phyloP scores from a whole-genome alignment of 805 yeast species.

The Metschnikowia santaceciliae region DNA sequence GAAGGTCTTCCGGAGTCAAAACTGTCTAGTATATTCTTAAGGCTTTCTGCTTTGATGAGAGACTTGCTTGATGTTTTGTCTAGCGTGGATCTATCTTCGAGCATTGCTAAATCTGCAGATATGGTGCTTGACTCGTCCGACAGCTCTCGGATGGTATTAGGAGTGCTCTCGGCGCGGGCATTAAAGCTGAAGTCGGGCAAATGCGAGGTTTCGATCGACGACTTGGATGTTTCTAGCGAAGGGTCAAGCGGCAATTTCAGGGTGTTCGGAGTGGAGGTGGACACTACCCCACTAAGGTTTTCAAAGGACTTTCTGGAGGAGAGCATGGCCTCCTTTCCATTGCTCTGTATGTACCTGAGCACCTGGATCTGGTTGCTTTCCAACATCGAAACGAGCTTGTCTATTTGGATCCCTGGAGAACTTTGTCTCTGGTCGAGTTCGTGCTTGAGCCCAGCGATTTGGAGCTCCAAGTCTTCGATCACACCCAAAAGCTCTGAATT shows the following conservation, averaged over 20 bases:
- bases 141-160: constrained; percentile 1
- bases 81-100: neutral
- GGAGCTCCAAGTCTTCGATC: constrained; percentile 46
- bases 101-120: constrained; percentile 2
- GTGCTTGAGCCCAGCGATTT: constrained; percentile 29
- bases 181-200: neutral
- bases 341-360: neutral
- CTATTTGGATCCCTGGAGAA: neutral
- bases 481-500: constrained; percentile 51
- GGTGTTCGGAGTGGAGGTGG: constrained; percentile 3
- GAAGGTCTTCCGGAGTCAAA: neutral
- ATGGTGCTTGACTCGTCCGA: neutral
- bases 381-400: neutral
- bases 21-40: constrained; percentile 3
- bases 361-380: constrained; percentile 1
- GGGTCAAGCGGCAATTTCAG: neutral
- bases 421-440: constrained; percentile 2
- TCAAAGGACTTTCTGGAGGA: neutral
- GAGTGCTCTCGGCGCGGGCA: neutral
- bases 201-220: neutral
- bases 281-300: neutral
- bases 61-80: neutral
- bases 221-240: neutral
- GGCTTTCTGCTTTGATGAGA: neutral
- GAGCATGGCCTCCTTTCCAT: neutral